Conservation (phyloP, 1,284 basidiomycete genomes). For the Paramarasmius palmivorus region DNA sequence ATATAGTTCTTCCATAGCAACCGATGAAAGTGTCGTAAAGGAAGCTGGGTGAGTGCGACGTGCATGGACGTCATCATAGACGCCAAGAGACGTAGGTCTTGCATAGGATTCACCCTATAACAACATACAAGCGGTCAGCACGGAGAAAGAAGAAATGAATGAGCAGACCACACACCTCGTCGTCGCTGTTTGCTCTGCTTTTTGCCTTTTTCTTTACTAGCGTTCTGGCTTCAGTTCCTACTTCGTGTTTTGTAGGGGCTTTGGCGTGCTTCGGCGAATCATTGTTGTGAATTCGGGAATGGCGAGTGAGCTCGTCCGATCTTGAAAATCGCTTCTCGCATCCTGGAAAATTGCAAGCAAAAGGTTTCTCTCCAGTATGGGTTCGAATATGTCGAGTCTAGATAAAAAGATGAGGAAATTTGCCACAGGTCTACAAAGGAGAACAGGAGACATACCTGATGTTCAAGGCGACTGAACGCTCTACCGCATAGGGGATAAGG, state of each 20-base stretch:
- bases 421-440: conserved; percentile 9
- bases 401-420: conserved; percentile 12
- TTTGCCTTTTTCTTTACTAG: conserved; percentile 69
- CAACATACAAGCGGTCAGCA: conserved; percentile 11
- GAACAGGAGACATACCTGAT: conserved; percentile 66
- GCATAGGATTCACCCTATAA: conserved; percentile 65
- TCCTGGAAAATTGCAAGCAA: conserved; percentile 88
- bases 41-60: conserved; percentile 42
- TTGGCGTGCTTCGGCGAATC: conserved; percentile 28
- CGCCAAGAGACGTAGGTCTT: conserved; percentile 58
- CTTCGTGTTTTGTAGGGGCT: conserved; percentile 31
- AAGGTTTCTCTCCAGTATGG: conserved; percentile 98
- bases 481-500: conserved; percentile 90
- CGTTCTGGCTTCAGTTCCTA: conserved; percentile 20
- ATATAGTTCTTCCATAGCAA: conserved; percentile 86
- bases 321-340: conserved; percentile 99
- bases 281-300: conserved; percentile 89
- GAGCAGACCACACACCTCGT: conserved; percentile 55
- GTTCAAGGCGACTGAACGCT: conserved; percentile 89
- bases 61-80: conserved; percentile 46
- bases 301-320: conserved; percentile 95
- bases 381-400: conserved; percentile 98
- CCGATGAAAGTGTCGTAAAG: conserved; percentile 72
- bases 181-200: conserved; percentile 76
- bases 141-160: conserved; percentile 23